Percentiles rank a stretch among this genome's conserved stretches.
phyloP scores from a whole-genome alignment of 2,329 filamentous ascomycete species.

The Fusarium nodosum region DNA sequence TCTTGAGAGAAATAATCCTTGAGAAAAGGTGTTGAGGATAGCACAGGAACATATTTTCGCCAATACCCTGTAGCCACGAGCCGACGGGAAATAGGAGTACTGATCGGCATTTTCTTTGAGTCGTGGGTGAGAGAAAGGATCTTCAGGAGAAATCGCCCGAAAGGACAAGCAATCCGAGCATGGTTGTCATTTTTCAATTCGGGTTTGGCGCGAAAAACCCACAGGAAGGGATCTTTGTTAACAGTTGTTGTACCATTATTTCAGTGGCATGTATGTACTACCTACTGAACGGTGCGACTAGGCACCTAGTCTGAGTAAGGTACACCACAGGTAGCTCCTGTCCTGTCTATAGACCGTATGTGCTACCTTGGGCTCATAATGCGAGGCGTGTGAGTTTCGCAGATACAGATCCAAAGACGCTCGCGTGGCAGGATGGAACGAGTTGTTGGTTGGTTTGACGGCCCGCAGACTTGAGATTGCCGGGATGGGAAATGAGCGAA shows the following conservation, averaged over 20 bases:
- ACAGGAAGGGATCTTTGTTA: constrained; percentile 17
- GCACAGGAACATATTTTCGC: constrained; percentile 18
- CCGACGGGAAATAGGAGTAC: constrained; percentile 16
- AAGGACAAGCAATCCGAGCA: constrained; percentile 20
- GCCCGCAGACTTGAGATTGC: background rate
- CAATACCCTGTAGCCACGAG: constrained; percentile 16
- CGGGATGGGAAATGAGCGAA: constrained; percentile 13
- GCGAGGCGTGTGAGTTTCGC: constrained; percentile 21
- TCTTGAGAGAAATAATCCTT: background rate
- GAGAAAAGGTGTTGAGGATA: constrained; percentile 1
- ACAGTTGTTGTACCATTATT: background rate
- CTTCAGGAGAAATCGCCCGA: constrained; percentile 23
- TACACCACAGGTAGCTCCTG: background rate
- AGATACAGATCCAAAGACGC: constrained; percentile 10
- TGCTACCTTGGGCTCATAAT: background rate
- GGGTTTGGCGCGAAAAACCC: constrained; percentile 16
- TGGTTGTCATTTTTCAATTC: constrained; percentile 6
- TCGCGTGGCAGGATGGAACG: constrained; percentile 7
- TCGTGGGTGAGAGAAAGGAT: constrained; percentile 23
- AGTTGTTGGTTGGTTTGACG: constrained; percentile 10
- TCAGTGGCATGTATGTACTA: background rate
- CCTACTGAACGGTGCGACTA: background rate
- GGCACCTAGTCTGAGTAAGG: background rate
- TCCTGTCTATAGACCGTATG: constrained; percentile 1
- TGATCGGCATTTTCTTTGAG: constrained; percentile 26